Evolutionary conservation across 148 eudicot genomes (phyloP).

Genomic region (Vaccinium macrocarpon): DNA sequence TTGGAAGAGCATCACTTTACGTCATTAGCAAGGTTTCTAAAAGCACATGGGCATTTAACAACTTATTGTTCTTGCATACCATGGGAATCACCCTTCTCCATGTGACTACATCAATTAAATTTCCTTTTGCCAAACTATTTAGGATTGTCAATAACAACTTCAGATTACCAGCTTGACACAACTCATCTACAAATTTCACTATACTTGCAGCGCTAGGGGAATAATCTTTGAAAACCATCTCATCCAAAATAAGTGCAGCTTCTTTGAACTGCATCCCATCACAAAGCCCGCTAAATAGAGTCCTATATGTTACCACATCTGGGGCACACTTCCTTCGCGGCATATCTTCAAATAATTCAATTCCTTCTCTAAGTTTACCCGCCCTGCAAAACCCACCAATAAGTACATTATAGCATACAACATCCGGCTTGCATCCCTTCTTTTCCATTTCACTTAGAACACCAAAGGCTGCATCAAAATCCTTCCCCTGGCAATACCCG

Average conservation of each 20-base stretch:
- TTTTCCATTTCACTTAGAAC: constrained; percentile 50
- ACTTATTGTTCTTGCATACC: constrained; percentile 25
- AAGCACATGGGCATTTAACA: constrained; percentile 17
- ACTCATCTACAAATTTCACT: constrained; percentile 30
- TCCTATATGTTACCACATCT: constrained; percentile 63
- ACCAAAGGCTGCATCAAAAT: constrained; percentile 48
- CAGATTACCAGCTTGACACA: constrained; percentile 35
- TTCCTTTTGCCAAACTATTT: constrained; percentile 41
- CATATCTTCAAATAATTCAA: constrained; percentile 62
- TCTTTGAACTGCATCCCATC: constrained; percentile 41
- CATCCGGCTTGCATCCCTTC: constrained; percentile 51
- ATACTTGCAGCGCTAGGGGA: constrained; percentile 43
- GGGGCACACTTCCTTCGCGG: constrained; percentile 64
- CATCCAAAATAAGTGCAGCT: constrained; percentile 65
- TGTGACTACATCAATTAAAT: constrained; percentile 36
- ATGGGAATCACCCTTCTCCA: constrained; percentile 51
- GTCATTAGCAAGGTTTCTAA: constrained; percentile 31
- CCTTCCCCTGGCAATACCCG: constrained; percentile 53
- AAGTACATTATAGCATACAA: constrained; percentile 51
- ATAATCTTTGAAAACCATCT: constrained; percentile 74
- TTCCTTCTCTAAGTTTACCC: constrained; percentile 44
- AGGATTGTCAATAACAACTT: constrained; percentile 39
- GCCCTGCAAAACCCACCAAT: constrained; percentile 47
- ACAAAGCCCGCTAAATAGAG: constrained; percentile 53
- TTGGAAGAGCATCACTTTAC: background rate